Conservation (phyloP, 176 grass and related monocot genomes). For the Pontederia crassipes region DNA sequence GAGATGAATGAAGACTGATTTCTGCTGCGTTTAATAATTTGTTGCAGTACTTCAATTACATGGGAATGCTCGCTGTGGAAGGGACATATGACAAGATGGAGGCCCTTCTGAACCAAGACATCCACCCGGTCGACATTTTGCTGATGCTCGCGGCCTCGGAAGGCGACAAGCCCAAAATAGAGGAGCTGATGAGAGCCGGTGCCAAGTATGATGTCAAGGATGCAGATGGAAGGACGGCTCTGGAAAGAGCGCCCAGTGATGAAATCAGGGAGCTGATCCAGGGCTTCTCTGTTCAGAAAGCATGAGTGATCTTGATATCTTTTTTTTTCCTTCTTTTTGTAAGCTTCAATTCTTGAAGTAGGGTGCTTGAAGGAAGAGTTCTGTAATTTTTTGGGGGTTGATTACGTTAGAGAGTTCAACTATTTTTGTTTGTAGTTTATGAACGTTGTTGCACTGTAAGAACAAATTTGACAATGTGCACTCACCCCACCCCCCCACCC, state of each 20-base stretch:
- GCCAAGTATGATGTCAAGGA: constrained; percentile 84
- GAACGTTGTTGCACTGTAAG: too few relatives aligned
- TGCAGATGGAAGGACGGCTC: constrained; percentile 62
- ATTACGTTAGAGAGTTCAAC: too few relatives aligned
- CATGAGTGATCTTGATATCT: background rate
- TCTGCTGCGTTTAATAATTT: background rate
- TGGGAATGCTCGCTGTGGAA: constrained; percentile 99
- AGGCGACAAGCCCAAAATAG: constrained; percentile 86
- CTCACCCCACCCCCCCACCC: too few relatives aligned
- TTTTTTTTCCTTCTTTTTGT: too few relatives aligned
- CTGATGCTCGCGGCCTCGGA: constrained; percentile 77
- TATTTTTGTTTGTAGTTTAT: too few relatives aligned
- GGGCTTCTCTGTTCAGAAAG: constrained; percentile 34
- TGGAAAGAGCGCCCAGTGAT: constrained; percentile 46
- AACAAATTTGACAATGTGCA: too few relatives aligned
- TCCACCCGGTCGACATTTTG: constrained; percentile 94
- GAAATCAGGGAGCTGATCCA: constrained; percentile 69
- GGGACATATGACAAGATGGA: constrained; percentile 99
- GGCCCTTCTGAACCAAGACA: constrained; percentile 68
- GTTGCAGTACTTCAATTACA: constrained; percentile 96
- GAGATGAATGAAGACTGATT: background rate
- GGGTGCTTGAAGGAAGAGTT: too few relatives aligned
- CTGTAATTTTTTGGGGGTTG: too few relatives aligned
- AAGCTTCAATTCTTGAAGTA: too few relatives aligned
- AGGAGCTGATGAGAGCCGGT: constrained; percentile 76